Base-by-base conservation (phyloP, 2,329 filamentous ascomycete species). In the Botrytis deweyae region DNA sequence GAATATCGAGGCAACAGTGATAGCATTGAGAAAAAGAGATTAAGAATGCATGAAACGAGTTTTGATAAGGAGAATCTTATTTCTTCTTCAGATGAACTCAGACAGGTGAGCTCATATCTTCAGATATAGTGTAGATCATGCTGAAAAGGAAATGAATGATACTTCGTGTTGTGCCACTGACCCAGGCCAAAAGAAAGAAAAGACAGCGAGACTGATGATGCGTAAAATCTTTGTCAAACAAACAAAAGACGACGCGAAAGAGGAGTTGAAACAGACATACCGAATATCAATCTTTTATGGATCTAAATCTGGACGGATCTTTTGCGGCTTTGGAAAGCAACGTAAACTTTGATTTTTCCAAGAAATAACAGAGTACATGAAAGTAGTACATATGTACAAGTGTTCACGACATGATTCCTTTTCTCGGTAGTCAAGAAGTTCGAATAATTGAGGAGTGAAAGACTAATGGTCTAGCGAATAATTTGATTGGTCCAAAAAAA, bases 81-180 rank as follows among this genome's bases (percentile, higher is more conserved):
- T 71, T 71, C 38, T 20, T 36, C 44, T 63, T 64, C 46, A 72
- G 42, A 67, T 38, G 63, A 44, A 49, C 70, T 38, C 14, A 44
- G 22, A 67, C 49, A n/a, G 46, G 29, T 68, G 70, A 72, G 62
- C 70, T 72, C 62, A 72, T 72, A 52, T 55, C 44, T 67, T 67
- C 65, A 67, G 40, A 44, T 59, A 72, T 59, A 67, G 61, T 72
- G 70, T 46, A 40, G 70, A 72, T 72, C 70, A 46, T 66, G 62
- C 46, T 44, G 61, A 46, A 49, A 66, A 72, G 42, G 59, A 72
- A 63, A 65, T 63, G 68, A 71, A 65, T 63, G 68, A 71, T 40
- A 22, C 29, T 71, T 71, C 33, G 36, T n/a, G 58, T 55, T 22
- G 44, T 71, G n/a, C 25, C 8, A 38, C 33, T 66, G 61, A 40